Percentiles rank a stretch among this genome's conserved stretches.
phyloP scores from a whole-genome alignment of 345 rosid genomes.

The Reutealis trisperma region DNA sequence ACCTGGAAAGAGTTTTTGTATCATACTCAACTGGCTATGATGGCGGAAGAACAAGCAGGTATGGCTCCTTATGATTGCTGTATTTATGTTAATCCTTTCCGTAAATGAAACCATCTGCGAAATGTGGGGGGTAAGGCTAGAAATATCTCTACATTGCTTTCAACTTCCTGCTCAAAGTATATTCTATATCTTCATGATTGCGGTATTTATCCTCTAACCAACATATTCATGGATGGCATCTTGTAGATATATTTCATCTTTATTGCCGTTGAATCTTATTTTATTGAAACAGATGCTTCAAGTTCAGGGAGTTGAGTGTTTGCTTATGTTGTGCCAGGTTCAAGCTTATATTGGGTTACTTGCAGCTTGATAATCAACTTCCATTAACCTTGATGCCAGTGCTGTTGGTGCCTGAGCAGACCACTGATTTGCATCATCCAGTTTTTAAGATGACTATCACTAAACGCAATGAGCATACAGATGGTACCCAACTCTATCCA shows the following conservation, averaged over 20 bases:
- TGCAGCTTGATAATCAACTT: constrained; percentile 96
- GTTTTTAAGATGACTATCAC: constrained; percentile 92
- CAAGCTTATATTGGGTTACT: constrained; percentile 79
- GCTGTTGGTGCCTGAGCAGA: constrained; percentile 81
- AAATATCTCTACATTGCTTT: neutral
- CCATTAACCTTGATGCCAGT: constrained; percentile 95
- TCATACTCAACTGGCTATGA: constrained; percentile 94
- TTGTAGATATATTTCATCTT: neutral
- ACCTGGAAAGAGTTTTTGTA: constrained; percentile 71
- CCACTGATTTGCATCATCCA: constrained; percentile 70
- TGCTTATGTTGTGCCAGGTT: constrained; percentile 59
- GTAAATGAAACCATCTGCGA: neutral
- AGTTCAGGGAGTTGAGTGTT: neutral
- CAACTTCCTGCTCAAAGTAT: neutral
- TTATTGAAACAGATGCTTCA: constrained; percentile 1
- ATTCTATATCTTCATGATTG: neutral
- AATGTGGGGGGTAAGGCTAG: neutral
- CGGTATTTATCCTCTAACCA: neutral
- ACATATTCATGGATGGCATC: neutral
- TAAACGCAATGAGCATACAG: constrained; percentile 68
- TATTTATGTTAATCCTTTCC: neutral
- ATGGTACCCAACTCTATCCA: constrained; percentile 81
- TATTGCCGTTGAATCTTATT: neutral
- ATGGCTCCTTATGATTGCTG: constrained; percentile 3
- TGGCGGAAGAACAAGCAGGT: constrained; percentile 95